Percentiles rank a stretch among this genome's conserved stretches.
Evolutionary conservation across 2,329 filamentous ascomycete genomes (phyloP).

Genomic region (Alternaria atra): DNA sequence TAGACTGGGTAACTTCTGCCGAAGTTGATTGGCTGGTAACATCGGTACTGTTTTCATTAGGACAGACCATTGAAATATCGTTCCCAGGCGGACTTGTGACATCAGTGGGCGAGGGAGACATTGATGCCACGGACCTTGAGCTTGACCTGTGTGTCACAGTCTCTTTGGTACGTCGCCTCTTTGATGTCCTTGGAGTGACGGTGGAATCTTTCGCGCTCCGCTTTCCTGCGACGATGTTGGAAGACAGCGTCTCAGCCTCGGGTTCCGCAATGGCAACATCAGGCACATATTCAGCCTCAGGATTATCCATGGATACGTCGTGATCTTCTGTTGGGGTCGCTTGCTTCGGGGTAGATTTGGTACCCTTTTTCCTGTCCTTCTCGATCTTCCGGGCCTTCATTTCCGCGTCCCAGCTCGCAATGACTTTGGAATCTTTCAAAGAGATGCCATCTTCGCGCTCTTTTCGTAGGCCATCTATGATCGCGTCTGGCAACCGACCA

Average conservation of each 20-base stretch:
- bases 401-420: slow-evolving; percentile 16
- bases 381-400: slow-evolving; percentile 13
- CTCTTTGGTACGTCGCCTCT: slow-evolving; percentile 12
- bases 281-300: background rate
- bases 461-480: slow-evolving; percentile 36
- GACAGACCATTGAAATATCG: background rate
- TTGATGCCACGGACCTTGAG: background rate
- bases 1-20: background rate
- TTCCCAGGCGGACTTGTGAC: background rate
- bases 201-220: slow-evolving; percentile 8
- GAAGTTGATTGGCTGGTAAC: background rate
- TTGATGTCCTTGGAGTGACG: background rate
- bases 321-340: background rate
- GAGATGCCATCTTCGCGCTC: slow-evolving; percentile 30
- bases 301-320: background rate
- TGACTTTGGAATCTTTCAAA: slow-evolving; percentile 29
- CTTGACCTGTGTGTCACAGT: background rate
- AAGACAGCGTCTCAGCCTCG: background rate
- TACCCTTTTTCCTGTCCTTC: slow-evolving; percentile 3
- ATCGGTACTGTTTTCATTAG: background rate
- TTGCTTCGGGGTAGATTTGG: background rate
- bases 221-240: slow-evolving; percentile 6
- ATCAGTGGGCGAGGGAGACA: background rate
- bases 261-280: background rate
- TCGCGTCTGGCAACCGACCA: slow-evolving; percentile 35